A percentile compares a stretch with the other conserved stretches of the same genome.
Evolutionary conservation across 2,329 filamentous ascomycete species (phyloP).

Genomic region (Colletotrichum trifolii): DNA sequence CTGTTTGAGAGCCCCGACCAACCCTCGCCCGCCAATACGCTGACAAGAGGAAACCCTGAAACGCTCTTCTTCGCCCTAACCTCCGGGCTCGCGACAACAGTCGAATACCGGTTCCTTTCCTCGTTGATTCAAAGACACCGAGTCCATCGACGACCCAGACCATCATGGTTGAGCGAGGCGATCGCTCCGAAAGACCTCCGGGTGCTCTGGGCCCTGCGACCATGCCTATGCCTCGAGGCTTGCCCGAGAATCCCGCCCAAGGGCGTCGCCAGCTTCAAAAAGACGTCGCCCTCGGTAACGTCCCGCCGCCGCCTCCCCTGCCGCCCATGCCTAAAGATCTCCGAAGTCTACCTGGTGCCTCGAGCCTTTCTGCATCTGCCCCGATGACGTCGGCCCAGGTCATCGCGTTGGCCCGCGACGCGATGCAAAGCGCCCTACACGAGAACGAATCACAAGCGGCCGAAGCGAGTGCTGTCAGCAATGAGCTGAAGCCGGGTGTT

Average conservation of each 20-base stretch:
- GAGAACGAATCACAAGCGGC: constrained; percentile 73
- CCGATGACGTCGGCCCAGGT: constrained; percentile 72
- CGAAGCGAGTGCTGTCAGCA: constrained; percentile 68
- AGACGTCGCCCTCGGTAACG: constrained; percentile 52
- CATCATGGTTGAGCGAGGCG: constrained; percentile 36
- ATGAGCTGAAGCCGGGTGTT: constrained; percentile 74
- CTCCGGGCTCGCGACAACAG: constrained; percentile 21
- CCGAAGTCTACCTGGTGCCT: constrained; percentile 58
- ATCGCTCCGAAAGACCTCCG: constrained; percentile 40
- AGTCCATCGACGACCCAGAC: constrained; percentile 13
- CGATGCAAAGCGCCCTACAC: constrained; percentile 74
- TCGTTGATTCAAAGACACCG: constrained; percentile 3
- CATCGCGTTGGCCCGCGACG: constrained; percentile 72
- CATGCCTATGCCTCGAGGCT: constrained; percentile 49
- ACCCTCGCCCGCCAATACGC: constrained; percentile 25
- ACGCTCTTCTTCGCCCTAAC: constrained; percentile 31
- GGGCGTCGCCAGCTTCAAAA: constrained; percentile 52
- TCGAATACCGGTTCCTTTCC: constrained; percentile 2
- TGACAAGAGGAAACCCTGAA: constrained; percentile 34
- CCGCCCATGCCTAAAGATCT: constrained; percentile 58
- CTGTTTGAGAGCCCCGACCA: constrained; percentile 33
- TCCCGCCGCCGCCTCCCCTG: constrained; percentile 52
- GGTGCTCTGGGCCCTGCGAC: constrained; percentile 46
- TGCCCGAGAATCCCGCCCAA: constrained; percentile 54
- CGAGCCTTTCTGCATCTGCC: constrained; percentile 60